These are phyloP conservation scores for Euphorbia neoarborescens DNA, from an alignment of 441 rosid genomes.

Conservation along the genomic window DNA sequence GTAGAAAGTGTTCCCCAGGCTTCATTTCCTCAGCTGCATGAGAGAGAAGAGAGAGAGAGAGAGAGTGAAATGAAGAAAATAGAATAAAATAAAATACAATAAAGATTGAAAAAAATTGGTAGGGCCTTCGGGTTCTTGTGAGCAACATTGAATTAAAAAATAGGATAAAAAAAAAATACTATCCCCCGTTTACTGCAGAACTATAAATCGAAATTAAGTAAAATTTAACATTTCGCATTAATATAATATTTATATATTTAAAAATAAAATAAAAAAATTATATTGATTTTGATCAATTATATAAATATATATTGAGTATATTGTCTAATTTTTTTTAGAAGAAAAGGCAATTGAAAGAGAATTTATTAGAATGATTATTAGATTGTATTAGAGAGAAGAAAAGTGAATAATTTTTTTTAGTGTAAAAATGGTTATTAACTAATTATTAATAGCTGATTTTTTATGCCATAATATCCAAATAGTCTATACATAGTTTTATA, in stretches of 20 bases:
- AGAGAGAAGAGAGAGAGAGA: constrained; percentile 21
- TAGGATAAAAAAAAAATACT: constrained; percentile 10
- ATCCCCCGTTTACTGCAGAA: too few species aligned
- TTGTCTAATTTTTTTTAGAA: too few species aligned
- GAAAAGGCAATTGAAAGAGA: too few species aligned
- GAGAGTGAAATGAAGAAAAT: constrained; percentile 9
- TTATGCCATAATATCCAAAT: constrained; percentile 6
- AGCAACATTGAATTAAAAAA: constrained; percentile 21
- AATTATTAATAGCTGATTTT: neutral
- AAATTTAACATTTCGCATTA: too few species aligned
- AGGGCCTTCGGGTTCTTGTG: constrained; percentile 22
- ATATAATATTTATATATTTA: too few species aligned
- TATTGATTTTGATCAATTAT: too few species aligned
- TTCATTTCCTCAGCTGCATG: constrained; percentile 26
- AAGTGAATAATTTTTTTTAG: neutral
- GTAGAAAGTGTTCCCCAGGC: constrained; percentile 17
- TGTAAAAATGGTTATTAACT: neutral
- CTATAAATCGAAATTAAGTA: too few species aligned
- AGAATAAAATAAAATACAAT: neutral
- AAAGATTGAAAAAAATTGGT: constrained; percentile 6
- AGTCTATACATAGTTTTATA: neutral
- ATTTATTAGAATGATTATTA: neutral
- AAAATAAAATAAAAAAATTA: too few species aligned
- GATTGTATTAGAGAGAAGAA: neutral
- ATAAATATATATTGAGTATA: too few species aligned